Conservation (phyloP, 2,329 filamentous ascomycete species). For the Leptographium radiaticola region DNA sequence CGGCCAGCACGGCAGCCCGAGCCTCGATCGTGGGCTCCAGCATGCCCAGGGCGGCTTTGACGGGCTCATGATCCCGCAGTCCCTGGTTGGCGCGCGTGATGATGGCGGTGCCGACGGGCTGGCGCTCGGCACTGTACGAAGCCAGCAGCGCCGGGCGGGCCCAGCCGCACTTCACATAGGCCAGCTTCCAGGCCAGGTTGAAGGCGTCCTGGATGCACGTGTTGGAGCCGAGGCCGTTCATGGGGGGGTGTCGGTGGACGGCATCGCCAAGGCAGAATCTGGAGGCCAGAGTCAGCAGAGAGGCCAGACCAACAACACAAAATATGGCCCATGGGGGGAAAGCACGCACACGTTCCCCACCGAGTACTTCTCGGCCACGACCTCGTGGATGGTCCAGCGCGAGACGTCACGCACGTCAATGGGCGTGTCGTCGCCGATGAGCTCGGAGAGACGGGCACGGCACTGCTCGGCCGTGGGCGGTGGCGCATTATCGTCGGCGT, state of each 20-base stretch:
- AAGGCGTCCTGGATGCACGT: conserved; percentile 45
- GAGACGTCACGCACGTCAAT: conserved; percentile 39
- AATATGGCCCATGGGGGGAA: no score
- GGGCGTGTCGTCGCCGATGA: conserved; percentile 42
- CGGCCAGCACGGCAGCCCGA: conserved; percentile 24
- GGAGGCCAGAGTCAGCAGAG: background rate
- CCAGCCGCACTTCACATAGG: conserved; percentile 25
- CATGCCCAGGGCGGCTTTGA: conserved; percentile 33
- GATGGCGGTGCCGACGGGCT: conserved; percentile 33
- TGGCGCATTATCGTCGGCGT: conserved; percentile 26
- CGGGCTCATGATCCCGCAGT: conserved; percentile 33
- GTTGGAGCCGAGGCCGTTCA: conserved; percentile 44
- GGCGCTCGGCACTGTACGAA: conserved; percentile 31
- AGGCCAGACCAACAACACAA: background rate
- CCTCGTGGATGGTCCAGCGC: conserved; percentile 50
- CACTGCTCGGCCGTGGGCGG: background rate
- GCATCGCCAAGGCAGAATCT: conserved; percentile 43
- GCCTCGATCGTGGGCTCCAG: conserved; percentile 23
- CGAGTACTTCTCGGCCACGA: conserved; percentile 41
- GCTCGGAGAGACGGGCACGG: conserved; percentile 25
- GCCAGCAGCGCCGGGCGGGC: conserved; percentile 25
- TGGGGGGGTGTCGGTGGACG: conserved; percentile 43
- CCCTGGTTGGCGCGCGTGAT: conserved; percentile 44
- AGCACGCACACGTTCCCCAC: conserved; percentile 8
- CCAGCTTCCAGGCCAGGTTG: conserved; percentile 43